These are phyloP conservation scores for Colletotrichum magnum DNA, from an alignment of 2,329 filamentous ascomycete species.

Conservation along the genomic window DNA sequence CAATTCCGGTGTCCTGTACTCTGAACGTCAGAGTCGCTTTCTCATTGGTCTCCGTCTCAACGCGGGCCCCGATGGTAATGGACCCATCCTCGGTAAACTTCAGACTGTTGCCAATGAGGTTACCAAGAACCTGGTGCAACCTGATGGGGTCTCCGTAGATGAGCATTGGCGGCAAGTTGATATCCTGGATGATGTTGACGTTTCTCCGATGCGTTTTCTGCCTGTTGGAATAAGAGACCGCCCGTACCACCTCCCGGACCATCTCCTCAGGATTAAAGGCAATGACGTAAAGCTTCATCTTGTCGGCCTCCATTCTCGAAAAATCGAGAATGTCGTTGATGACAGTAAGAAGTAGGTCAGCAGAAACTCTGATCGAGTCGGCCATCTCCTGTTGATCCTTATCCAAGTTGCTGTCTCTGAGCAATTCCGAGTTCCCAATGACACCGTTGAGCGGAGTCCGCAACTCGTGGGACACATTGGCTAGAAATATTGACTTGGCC, in stretches of 20 bases:
- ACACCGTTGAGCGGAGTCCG: conserved; percentile 89
- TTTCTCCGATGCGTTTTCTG: conserved; percentile 74
- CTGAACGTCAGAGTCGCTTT: conserved; percentile 85
- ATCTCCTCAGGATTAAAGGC: conserved; percentile 78
- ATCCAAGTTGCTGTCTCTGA: conserved; percentile 82
- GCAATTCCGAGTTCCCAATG: conserved; percentile 88
- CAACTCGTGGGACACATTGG: conserved; percentile 85
- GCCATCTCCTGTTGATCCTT: conserved; percentile 87
- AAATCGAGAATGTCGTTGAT: conserved; percentile 98
- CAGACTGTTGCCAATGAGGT: conserved; percentile 91
- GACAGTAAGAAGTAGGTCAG: conserved; percentile 88
- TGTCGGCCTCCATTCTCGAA: conserved; percentile 91
- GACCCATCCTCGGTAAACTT: conserved; percentile 93
- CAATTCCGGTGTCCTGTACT: conserved; percentile 91
- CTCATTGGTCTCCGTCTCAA: conserved; percentile 79
- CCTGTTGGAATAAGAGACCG: conserved; percentile 75
- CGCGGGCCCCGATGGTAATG: conserved; percentile 84
- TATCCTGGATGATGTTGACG: conserved; percentile 76
- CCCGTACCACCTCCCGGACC: conserved; percentile 76
- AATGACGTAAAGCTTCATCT: conserved; percentile 84
- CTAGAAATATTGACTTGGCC: conserved; percentile 85
- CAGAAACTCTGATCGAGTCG: conserved; percentile 88
- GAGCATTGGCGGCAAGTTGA: conserved; percentile 81
- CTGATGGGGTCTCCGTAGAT: conserved; percentile 77
- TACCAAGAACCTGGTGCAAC: conserved; percentile 79